These are phyloP conservation scores for Kwoniella pini DNA, from an alignment of 768 basidiomycete species.

Conservation along the genomic window DNA sequence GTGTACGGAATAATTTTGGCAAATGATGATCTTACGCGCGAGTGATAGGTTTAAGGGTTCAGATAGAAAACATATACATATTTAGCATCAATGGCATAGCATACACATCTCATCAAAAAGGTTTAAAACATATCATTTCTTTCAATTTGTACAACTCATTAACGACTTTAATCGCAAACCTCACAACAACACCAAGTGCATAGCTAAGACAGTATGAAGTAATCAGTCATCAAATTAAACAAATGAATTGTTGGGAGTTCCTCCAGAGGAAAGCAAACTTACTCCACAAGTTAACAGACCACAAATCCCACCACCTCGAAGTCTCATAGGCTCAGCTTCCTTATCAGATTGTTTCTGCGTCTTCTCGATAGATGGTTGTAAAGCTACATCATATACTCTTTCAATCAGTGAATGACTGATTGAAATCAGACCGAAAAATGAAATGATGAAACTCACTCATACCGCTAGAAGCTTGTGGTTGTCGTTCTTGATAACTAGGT, in stretches of 20 bases:
- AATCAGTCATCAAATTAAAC: too few species aligned
- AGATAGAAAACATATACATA: background rate
- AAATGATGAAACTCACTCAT: too few species aligned
- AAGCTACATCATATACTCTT: background rate
- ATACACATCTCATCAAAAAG: background rate
- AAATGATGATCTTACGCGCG: too few species aligned
- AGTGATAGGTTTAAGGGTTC: too few species aligned
- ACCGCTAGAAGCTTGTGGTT: too few species aligned
- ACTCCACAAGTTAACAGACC: background rate
- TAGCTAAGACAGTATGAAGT: too few species aligned
- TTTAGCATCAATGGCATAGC: background rate
- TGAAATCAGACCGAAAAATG: too few species aligned
- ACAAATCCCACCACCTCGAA: slow-evolving; percentile 4
- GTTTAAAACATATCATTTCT: background rate
- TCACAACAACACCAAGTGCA: slow-evolving; percentile 2
- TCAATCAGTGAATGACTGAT: too few species aligned
- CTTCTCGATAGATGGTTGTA: background rate
- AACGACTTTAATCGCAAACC: background rate
- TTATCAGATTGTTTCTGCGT: background rate
- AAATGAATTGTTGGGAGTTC: too few species aligned
- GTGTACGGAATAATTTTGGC: slow-evolving; percentile 12
- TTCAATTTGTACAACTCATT: background rate
- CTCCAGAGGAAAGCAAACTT: background rate
- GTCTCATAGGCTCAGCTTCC: background rate
- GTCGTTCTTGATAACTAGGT: too few species aligned